Percentiles rank a stretch among this genome's conserved stretches.
Evolutionary conservation across 2,329 filamentous ascomycete species (phyloP).

Genomic region (Acephala macrosclerotiorum): DNA sequence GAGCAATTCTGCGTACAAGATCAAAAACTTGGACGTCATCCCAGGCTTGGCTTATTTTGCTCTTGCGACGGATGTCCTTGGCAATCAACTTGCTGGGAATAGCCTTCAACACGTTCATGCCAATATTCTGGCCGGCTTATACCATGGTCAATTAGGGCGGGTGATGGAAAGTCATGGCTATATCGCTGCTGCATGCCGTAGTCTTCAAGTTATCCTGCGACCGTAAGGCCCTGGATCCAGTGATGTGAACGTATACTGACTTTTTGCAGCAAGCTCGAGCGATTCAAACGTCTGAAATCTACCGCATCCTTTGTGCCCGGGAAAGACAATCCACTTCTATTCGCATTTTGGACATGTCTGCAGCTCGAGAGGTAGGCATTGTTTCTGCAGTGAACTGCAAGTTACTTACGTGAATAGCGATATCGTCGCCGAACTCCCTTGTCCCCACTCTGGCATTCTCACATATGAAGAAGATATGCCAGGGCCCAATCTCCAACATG

Average conservation of each 20-base stretch:
- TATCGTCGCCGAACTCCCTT: constrained; percentile 83
- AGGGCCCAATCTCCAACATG: constrained; percentile 63
- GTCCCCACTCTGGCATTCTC: constrained; percentile 67
- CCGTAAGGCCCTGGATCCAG: constrained; percentile 48
- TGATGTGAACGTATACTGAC: constrained; percentile 14
- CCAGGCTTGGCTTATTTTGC: constrained; percentile 92
- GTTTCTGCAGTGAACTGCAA: not conserved
- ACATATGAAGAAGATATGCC: constrained; percentile 70
- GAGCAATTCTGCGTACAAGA: constrained; percentile 34
- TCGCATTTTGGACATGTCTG: constrained; percentile 92
- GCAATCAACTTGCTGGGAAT: constrained; percentile 80
- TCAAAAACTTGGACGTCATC: constrained; percentile 80
- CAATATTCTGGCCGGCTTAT: constrained; percentile 84
- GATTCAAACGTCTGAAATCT: constrained; percentile 49
- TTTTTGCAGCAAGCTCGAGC: constrained; percentile 42
- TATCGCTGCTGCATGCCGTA: constrained; percentile 63
- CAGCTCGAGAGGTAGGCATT: constrained; percentile 82
- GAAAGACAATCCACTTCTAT: constrained; percentile 69
- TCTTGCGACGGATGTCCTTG: constrained; percentile 85
- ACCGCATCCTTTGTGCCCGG: constrained; percentile 23
- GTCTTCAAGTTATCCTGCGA: constrained; percentile 76
- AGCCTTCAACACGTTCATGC: constrained; percentile 87
- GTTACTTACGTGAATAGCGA: constrained; percentile 63
- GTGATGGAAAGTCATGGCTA: constrained; percentile 83
- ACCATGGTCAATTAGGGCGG: constrained; percentile 85